Base-by-base conservation (phyloP, 2,329 filamentous ascomycete species). In the Colletotrichum orchidophilum region DNA sequence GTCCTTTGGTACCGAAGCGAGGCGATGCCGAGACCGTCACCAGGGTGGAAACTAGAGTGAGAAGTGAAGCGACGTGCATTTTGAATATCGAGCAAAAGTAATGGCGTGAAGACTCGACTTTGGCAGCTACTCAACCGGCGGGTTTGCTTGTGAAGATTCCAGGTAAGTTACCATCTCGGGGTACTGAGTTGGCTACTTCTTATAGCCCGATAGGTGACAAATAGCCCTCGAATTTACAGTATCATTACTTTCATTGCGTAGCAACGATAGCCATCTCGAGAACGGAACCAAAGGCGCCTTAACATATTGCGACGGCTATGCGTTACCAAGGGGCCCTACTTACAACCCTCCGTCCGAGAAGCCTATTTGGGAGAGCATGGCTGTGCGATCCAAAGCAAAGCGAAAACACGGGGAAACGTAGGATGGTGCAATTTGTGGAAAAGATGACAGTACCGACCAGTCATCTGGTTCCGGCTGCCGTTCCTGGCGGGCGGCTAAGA, bases 51-150 rank as follows among this genome's bases (percentile, higher is more conserved):
- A 74, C 70, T 27, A 71, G 26, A 18, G 72, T 31, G 26, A 74
- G 35, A 49, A 74, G n/a, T 3, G 73, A 71, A 52, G 67, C 18
- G 49, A 71, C 63, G 35, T 66, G 73, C 73, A 74, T 73, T 39
- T 9, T 57, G 21, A 29, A 33, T 35, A 21, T 9, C n/a, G 11
- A 3, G 5, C 13, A 4, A 21, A 57, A 1, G 2, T 6, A 7
- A 21, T 18, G 9, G 21, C 15, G 18, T 35, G 13, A 12, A 3
- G 5, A 49, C 26, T 7, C 3, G 18, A 24, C n/a, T 53, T 13
- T 33, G 33, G 49, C 15, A 63, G 35, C 15, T 63, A 21, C 11
- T 29, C 49, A n/a, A 27, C 29, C 31, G 15, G 35, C 61, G 26
- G 52, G 61, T 31, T 39, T 54, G 49, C 9, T 39, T 24, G 31